A percentile compares a stretch with the other conserved stretches of the same genome.
Evolutionary conservation across 2,329 filamentous ascomycete genomes (phyloP).

Genomic region (Epichloe baconii): DNA sequence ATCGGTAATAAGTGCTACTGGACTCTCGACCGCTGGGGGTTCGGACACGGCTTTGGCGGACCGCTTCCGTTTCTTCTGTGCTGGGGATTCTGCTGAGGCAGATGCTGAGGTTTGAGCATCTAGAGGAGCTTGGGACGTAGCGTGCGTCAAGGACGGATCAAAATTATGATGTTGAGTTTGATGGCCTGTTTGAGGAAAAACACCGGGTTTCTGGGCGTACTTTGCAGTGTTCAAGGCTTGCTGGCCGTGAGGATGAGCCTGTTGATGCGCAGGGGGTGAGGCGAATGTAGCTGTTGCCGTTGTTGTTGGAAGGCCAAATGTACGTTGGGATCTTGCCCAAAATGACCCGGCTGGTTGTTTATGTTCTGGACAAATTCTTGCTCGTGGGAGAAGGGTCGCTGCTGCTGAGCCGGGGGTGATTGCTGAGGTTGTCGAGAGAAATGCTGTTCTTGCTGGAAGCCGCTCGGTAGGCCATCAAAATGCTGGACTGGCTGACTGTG

Average conservation of each 20-base stretch:
- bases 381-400: slow-evolving; percentile 3
- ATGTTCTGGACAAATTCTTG: slow-evolving; percentile 4
- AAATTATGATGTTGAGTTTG: slow-evolving; percentile 7
- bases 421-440: slow-evolving; percentile 16
- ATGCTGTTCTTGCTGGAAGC: slow-evolving; percentile 14
- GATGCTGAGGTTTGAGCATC: background rate
- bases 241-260: slow-evolving; percentile 16
- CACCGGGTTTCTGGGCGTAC: background rate
- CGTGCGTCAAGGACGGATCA: slow-evolving; percentile 1
- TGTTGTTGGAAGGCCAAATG: slow-evolving; percentile 9
- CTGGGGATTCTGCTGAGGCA: slow-evolving; percentile 14
- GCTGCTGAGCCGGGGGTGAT: slow-evolving; percentile 12
- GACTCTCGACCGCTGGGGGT: slow-evolving; percentile 3
- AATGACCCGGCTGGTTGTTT: slow-evolving; percentile 3
- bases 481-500: slow-evolving; percentile 23
- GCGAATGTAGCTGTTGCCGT: slow-evolving; percentile 6
- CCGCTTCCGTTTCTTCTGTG: slow-evolving; percentile 26
- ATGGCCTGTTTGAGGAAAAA: slow-evolving; percentile 4
- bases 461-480: slow-evolving; percentile 14
- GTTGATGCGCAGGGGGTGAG: slow-evolving; percentile 6
- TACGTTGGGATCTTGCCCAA: slow-evolving; percentile 3
- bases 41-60: slow-evolving; percentile 11
- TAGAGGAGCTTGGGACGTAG: background rate
- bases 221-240: slow-evolving; percentile 12
- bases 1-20: slow-evolving; percentile 13